A percentile compares a stretch with the other conserved stretches of the same genome.
Evolutionary conservation across 306 rosid genomes (phyloP).

Genomic region (Sicyos edulis): DNA sequence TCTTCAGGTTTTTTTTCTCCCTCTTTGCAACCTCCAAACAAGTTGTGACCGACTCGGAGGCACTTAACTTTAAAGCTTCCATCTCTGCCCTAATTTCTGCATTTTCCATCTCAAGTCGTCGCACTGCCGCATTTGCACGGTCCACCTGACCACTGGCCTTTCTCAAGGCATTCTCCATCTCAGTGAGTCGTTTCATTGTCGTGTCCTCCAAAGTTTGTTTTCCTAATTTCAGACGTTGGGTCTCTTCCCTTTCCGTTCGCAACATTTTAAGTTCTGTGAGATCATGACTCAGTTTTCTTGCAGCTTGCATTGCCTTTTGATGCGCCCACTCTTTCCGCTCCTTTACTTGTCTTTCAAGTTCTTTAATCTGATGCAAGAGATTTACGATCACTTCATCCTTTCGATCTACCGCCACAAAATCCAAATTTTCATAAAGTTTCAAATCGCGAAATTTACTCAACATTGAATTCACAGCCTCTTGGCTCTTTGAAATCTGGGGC

Average conservation of each 20-base stretch:
- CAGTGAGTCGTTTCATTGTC: constrained; percentile 83
- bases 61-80: constrained; percentile 97
- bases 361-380: constrained; percentile 71
- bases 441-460: constrained; percentile 79
- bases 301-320: constrained; percentile 94
- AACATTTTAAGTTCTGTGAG: constrained; percentile 74
- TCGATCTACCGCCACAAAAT: constrained; percentile 72
- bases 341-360: constrained; percentile 76
- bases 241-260: constrained; percentile 91
- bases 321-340: constrained; percentile 95
- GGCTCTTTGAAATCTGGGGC: constrained; percentile 40
- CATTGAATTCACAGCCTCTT: constrained; percentile 64
- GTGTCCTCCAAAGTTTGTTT: constrained; percentile 76
- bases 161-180: constrained; percentile 92
- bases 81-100: constrained; percentile 95
- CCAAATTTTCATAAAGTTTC: constrained; percentile 77
- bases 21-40: constrained; percentile 83
- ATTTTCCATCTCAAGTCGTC: constrained; percentile 75
- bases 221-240: constrained; percentile 85
- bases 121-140: constrained; percentile 81
- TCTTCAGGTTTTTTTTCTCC: constrained; percentile 78
- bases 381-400: constrained; percentile 76
- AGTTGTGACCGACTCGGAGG: constrained; percentile 71
- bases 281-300: constrained; percentile 73
- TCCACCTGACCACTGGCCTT: constrained; percentile 94